Percentiles rank a stretch among this genome's conserved stretches.
phyloP scores from a whole-genome alignment of 2,329 filamentous ascomycete species.

The Juglanconis sp. region DNA sequence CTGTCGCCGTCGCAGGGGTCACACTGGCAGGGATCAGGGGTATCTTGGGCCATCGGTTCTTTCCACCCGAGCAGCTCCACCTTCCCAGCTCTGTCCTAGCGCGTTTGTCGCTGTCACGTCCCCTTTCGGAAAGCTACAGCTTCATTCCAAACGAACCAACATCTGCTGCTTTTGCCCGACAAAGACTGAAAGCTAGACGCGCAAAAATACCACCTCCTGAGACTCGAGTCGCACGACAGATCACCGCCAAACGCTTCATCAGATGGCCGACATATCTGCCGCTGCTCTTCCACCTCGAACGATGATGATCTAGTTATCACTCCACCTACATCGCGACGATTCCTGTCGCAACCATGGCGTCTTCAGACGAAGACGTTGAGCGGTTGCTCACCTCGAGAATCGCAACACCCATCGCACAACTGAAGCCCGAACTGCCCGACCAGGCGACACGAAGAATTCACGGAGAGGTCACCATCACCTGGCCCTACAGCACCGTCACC shows the following conservation, averaged over 20 bases:
- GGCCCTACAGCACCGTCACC: constrained; percentile 83
- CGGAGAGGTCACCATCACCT: constrained; percentile 78
- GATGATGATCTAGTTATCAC: constrained; percentile 18
- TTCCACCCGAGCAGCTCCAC: not conserved
- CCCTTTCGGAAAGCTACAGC: not conserved
- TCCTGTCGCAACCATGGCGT: constrained; percentile 20
- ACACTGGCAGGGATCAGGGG: not conserved
- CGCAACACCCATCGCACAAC: constrained; percentile 52
- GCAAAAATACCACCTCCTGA: not conserved
- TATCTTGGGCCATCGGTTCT: not conserved
- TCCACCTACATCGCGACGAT: constrained; percentile 17
- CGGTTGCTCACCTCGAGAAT: constrained; percentile 21
- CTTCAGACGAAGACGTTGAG: constrained; percentile 18
- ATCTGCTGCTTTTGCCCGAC: not conserved
- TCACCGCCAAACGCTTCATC: not conserved
- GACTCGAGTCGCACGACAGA: not conserved
- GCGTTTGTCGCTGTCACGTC: constrained; percentile 5
- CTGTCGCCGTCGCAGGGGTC: not conserved
- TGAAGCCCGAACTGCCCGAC: constrained; percentile 46
- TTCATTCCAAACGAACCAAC: not conserved
- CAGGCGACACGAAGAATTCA: constrained; percentile 48
- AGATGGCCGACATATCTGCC: not conserved
- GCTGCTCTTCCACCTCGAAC: not conserved
- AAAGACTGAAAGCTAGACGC: not conserved
- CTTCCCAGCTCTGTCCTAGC: not conserved